Evolutionary conservation across 2,329 filamentous ascomycete genomes (phyloP).

Genomic region (Microcyclosporella mali): DNA sequence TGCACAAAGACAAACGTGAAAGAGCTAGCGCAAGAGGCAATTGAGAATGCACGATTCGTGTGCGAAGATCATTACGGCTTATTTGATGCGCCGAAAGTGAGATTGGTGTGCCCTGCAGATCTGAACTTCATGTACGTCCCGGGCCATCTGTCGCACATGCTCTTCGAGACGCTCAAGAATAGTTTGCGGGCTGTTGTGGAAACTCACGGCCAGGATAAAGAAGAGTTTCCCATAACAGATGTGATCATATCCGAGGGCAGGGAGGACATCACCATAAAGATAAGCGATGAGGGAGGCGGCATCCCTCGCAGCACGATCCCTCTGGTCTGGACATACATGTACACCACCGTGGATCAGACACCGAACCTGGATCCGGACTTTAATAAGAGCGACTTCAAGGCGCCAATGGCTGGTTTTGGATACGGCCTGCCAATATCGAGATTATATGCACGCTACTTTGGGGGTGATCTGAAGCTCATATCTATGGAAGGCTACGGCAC

Average conservation of each 20-base stretch:
- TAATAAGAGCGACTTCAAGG: conserved; percentile 98
- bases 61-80: conserved; percentile 98
- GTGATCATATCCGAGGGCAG: conserved; percentile 96
- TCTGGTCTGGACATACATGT: conserved; percentile 99
- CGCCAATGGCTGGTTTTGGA: conserved; percentile 98
- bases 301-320: conserved; percentile 91
- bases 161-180: conserved; percentile 98
- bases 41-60: conserved; percentile 97
- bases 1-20: conserved; percentile 97
- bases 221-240: conserved; percentile 93
- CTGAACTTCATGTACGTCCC: conserved; percentile 99
- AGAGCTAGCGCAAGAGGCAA: conserved; percentile 91
- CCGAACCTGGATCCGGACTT: conserved; percentile 94
- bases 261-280: conserved; percentile 98
- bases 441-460: conserved; percentile 94
- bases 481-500: conserved; percentile 99
- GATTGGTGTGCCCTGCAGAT: conserved; percentile 79
- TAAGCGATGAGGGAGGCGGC: conserved; percentile 92
- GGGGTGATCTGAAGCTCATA: conserved; percentile 92
- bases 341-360: conserved; percentile 94
- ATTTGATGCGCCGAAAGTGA: conserved; percentile 93
- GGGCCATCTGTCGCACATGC: conserved; percentile 97
- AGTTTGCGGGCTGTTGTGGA: conserved; percentile 95
- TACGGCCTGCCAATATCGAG: conserved; percentile 92
- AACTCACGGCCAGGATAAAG: conserved; percentile 87